A percentile compares a stretch with the other conserved stretches of the same genome.
These are phyloP conservation scores for Chrysanthemum lavandulifolium DNA, from an alignment of 129 eudicot species.

Conservation along the genomic window DNA sequence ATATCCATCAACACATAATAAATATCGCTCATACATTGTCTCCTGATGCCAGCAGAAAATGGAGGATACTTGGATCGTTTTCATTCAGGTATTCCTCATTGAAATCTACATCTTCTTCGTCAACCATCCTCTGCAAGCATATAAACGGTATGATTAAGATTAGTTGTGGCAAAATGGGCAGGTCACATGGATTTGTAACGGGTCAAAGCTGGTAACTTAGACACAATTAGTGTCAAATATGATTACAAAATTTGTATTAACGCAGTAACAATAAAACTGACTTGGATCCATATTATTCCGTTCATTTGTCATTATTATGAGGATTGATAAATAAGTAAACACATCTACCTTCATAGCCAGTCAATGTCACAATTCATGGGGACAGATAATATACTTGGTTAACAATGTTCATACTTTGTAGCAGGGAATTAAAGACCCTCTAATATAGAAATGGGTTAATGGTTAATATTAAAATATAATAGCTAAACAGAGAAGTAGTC, in stretches of 20 bases:
- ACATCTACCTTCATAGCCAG: too few species aligned
- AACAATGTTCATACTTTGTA: too few species aligned
- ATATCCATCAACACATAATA: conserved; percentile 8
- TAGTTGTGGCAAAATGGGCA: neutral
- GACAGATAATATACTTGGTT: too few species aligned
- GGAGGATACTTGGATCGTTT: conserved; percentile 97
- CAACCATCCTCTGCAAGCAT: conserved; percentile 82
- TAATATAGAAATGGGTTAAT: too few species aligned
- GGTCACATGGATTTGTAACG: too few species aligned
- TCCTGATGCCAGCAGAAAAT: conserved; percentile 91
- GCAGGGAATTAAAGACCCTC: neutral
- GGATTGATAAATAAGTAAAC: too few species aligned
- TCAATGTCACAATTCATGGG: too few species aligned
- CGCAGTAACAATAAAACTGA: too few species aligned
- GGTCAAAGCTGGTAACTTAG: too few species aligned
- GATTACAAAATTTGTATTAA: too few species aligned
- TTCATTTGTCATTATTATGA: too few species aligned
- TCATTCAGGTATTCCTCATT: conserved; percentile 98
- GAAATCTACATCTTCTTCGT: conserved; percentile 93
- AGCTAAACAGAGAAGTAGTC: neutral
- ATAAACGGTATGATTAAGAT: conserved; percentile 16
- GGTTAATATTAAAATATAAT: neutral
- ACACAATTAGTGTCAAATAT: neutral
- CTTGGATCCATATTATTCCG: too few species aligned
- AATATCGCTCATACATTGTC: conserved; percentile 61